These are phyloP conservation scores for Allium sativum DNA, from an alignment of 106 monocot species.

Conservation along the genomic window DNA sequence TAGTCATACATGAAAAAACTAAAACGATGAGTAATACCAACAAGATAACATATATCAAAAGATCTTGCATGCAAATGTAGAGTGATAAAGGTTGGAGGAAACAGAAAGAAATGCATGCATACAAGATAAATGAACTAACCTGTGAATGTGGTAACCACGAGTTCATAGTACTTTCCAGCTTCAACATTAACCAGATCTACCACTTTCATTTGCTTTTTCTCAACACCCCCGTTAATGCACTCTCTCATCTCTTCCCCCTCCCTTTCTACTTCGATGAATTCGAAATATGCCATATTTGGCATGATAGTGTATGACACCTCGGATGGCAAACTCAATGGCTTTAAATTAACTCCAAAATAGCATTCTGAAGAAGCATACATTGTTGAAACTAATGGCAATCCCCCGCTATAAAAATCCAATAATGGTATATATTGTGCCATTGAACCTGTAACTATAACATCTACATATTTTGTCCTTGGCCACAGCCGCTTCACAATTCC, in stretches of 20 bases:
- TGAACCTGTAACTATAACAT: slow-evolving; percentile 39
- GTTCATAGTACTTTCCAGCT: slow-evolving; percentile 56
- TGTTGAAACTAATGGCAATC: slow-evolving; percentile 34
- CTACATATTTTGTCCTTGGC: slow-evolving; percentile 34
- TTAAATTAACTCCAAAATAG: slow-evolving; percentile 57
- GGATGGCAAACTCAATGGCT: slow-evolving; percentile 28
- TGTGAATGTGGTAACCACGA: slow-evolving; percentile 57
- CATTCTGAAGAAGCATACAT: slow-evolving; percentile 78
- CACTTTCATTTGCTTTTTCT: slow-evolving; percentile 3
- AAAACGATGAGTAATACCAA: too few relatives aligned
- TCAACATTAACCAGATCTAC: slow-evolving; percentile 60
- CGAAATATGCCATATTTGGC: slow-evolving; percentile 63
- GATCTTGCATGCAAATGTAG: too few relatives aligned
- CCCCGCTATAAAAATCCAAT: slow-evolving; percentile 33
- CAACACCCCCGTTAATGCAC: slow-evolving; percentile 8
- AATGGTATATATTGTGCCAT: slow-evolving; percentile 51
- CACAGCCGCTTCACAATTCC: slow-evolving; percentile 25
- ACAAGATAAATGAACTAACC: slow-evolving; percentile 16
- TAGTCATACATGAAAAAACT: too few relatives aligned
- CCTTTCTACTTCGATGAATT: slow-evolving; percentile 26
- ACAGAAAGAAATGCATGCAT: too few relatives aligned
- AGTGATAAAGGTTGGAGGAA: too few relatives aligned
- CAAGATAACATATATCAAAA: too few relatives aligned
- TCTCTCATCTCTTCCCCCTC: slow-evolving; percentile 1
- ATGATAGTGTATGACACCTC: slow-evolving; percentile 50